Conservation (phyloP, 306 rosid species). For the Prunus davidiana region DNA sequence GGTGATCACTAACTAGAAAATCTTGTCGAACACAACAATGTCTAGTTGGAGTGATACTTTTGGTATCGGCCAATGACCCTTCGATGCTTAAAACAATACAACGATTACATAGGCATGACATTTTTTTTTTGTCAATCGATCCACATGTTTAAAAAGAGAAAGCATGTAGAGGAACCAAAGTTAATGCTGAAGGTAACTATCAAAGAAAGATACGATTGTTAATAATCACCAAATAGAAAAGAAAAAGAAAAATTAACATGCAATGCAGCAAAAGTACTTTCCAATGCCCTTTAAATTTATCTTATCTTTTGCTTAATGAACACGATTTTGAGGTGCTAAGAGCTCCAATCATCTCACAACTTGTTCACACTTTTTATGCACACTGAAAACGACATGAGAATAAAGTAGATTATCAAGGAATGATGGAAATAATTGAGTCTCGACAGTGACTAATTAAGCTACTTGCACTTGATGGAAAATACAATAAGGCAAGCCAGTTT, state of each 20-base stretch:
- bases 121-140: background rate
- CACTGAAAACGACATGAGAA: constrained; percentile 29
- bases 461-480: background rate
- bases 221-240: background rate
- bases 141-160: background rate
- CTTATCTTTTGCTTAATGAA: constrained; percentile 42
- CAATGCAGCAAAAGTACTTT: constrained; percentile 4
- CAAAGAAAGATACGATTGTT: background rate
- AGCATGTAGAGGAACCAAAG: background rate
- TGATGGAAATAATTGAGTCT: constrained; percentile 21
- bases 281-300: background rate
- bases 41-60: background rate
- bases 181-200: background rate
- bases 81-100: background rate
- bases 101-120: background rate
- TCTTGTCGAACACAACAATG: background rate
- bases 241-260: background rate
- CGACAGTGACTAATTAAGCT: constrained; percentile 12
- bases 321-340: constrained; percentile 35
- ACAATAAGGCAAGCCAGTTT: background rate
- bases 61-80: too few species aligned
- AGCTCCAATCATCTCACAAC: constrained; percentile 24
- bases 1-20: background rate
- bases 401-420: constrained; percentile 25
- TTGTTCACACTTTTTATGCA: constrained; percentile 8